phyloP scores from a whole-genome alignment of 495 filamentous ascomycete species.

The Penicillium longicatenatum region DNA sequence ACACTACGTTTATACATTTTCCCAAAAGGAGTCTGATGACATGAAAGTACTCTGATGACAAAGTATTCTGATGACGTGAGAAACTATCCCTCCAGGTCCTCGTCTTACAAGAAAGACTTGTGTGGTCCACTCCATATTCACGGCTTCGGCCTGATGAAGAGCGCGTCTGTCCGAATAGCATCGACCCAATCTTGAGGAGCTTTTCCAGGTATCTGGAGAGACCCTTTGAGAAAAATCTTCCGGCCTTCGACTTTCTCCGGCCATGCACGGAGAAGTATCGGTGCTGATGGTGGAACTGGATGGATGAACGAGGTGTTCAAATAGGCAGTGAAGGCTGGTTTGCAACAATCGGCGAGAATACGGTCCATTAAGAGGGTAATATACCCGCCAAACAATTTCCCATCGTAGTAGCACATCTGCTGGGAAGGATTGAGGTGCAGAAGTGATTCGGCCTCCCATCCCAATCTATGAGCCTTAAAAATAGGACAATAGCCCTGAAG shows the following conservation, averaged over 20 bases:
- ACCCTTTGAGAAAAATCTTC: conserved; percentile 13
- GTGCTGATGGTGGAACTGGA: conserved; percentile 5
- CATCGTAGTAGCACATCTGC: conserved; percentile 15
- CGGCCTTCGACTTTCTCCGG: conserved; percentile 15
- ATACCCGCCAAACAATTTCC: conserved; percentile 17
- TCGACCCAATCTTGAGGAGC: conserved; percentile 4
- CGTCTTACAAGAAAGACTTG: not conserved
- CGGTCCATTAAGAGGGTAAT: conserved; percentile 15
- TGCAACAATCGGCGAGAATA: conserved; percentile 15
- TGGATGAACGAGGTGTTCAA: conserved; percentile 8
- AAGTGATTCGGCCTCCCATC: conserved; percentile 12
- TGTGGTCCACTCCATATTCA: not conserved
- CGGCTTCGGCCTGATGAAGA: conserved; percentile 15
- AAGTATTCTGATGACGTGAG: too few relatives aligned
- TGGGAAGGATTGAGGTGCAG: conserved; percentile 9
- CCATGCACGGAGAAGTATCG: conserved; percentile 15
- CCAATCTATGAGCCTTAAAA: conserved; percentile 4
- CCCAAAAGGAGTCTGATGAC: too few relatives aligned
- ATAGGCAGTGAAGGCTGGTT: conserved; percentile 14
- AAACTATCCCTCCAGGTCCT: too few relatives aligned
- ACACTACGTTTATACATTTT: too few relatives aligned
- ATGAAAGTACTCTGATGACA: too few relatives aligned
- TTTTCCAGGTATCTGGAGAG: conserved; percentile 7
- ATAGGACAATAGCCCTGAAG: conserved; percentile 12
- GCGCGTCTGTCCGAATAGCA: conserved; percentile 7